Conservation (phyloP, 768 basidiomycete genomes). For the Suillus ampliporus region DNA sequence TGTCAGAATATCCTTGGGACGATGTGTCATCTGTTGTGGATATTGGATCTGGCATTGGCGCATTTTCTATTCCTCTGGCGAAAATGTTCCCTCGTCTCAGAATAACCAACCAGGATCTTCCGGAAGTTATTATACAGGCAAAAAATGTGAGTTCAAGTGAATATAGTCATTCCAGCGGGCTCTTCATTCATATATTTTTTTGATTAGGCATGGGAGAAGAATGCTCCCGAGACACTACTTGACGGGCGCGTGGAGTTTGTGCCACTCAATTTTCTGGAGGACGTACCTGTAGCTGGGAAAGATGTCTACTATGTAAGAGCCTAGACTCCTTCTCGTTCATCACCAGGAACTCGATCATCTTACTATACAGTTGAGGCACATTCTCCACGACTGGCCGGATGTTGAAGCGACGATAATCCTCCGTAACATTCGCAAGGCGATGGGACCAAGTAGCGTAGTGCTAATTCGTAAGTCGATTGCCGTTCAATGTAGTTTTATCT, state of each 20-base stretch:
- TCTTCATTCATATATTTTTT: background rate
- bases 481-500: background rate
- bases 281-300: conserved; percentile 18
- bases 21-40: conserved; percentile 32
- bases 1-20: conserved; percentile 32
- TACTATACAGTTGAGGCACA: conserved; percentile 28
- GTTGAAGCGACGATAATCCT: conserved; percentile 38
- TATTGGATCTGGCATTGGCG: conserved; percentile 35
- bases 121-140: conserved; percentile 29
- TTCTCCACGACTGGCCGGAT: conserved; percentile 45
- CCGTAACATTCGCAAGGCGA: conserved; percentile 32
- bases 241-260: conserved; percentile 20
- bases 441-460: conserved; percentile 36
- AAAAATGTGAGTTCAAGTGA: conserved; percentile 20
- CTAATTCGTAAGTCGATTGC: conserved; percentile 36
- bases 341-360: background rate
- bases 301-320: conserved; percentile 32
- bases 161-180: background rate
- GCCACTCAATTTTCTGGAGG: conserved; percentile 29
- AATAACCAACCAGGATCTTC: conserved; percentile 35
- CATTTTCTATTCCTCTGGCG: conserved; percentile 32
- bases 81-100: conserved; percentile 33
- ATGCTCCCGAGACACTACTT: conserved; percentile 24
- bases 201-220: conserved; percentile 18
- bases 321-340: background rate